Evolutionary conservation across 768 basidiomycete species (phyloP), one percentile per base, ranked within the genome.

Genomic region (Mycena filopes): DNA sequence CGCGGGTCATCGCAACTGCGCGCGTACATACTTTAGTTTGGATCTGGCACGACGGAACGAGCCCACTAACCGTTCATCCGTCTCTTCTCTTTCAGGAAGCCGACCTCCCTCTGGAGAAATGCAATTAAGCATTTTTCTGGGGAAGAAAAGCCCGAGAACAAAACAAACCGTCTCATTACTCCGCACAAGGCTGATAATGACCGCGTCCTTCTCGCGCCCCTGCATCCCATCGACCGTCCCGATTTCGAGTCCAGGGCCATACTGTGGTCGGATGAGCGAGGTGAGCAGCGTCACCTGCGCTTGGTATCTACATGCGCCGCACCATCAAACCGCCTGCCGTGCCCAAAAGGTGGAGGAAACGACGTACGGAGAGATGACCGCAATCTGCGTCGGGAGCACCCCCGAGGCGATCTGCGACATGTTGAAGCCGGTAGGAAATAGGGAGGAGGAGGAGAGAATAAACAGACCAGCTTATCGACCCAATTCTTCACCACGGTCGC

Each of bases 161-260:
- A 40, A 28, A 72, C 80, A 5, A 63, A 90, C 93, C 78, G 86
- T 89, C 56, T 92, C 89, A 71, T 99, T 99, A 69, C 95, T 96
- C 26, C 98, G 84, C 2, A 99, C 98, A 4, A 99, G 86, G 69
- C 89, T 94, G 56, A 99, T 93, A 25, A 99, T 87, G 41, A 99
- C 88, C 0, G 95, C 95, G 57, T 99, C 95, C 70, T 95, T 95
- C 76, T 99, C 97, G 51, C 98, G 87, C 0, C 97, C 97, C 80
- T 99, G 98, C 90, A 98, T 93, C 0, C 96, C 95, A 73, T 99
- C 98, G 1, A 99, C 96, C 0, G 92, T 94, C 1, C 96, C 98
- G 46, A 98, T 94, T 70, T 98, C 96, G 1, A 99, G 84, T 26
- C 80, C 80, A 0, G 81, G 75, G 0, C 91, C 92, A 70, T 92